Conservation (phyloP, 1,284 basidiomycete genomes). For the Cryptococcus maquisensis region DNA sequence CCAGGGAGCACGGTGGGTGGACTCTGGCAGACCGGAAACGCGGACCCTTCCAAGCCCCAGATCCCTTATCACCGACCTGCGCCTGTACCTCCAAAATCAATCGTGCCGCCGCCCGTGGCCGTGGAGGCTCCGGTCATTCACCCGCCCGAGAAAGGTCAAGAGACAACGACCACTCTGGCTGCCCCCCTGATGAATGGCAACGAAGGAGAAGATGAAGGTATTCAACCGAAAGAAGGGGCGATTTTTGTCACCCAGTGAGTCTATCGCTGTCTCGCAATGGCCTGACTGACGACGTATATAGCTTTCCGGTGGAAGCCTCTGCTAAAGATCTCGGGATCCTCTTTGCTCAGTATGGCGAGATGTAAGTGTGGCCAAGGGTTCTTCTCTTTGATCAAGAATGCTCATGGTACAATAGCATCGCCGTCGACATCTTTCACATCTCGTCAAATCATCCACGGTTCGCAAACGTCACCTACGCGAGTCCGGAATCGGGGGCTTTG, state of each 20-base stretch:
- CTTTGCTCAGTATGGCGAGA: constrained; percentile 46
- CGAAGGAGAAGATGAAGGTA: constrained; percentile 17
- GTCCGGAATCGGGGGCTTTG: constrained; percentile 19
- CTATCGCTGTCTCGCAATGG: neutral
- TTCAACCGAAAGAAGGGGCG: constrained; percentile 24
- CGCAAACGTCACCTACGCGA: constrained; percentile 40
- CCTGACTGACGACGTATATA: constrained; percentile 12
- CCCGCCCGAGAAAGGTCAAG: neutral
- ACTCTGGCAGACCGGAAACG: constrained; percentile 44
- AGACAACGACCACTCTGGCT: neutral
- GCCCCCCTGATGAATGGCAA: neutral
- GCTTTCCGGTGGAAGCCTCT: constrained; percentile 40
- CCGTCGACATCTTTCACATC: constrained; percentile 48
- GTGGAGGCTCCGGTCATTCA: neutral
- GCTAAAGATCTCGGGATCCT: constrained; percentile 46
- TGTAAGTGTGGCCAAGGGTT: constrained; percentile 23
- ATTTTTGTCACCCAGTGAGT: constrained; percentile 44
- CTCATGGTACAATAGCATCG: constrained; percentile 21
- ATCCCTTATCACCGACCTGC: constrained; percentile 31
- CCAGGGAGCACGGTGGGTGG: constrained; percentile 36
- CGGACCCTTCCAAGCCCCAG: constrained; percentile 38
- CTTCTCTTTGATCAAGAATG: no score
- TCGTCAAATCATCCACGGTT: constrained; percentile 39
- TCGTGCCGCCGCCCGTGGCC: neutral
- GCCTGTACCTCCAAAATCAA: neutral